These are phyloP conservation scores for Sequoiadendron giganteum DNA, from an alignment of 75 land plant species.

Conservation along the genomic window DNA sequence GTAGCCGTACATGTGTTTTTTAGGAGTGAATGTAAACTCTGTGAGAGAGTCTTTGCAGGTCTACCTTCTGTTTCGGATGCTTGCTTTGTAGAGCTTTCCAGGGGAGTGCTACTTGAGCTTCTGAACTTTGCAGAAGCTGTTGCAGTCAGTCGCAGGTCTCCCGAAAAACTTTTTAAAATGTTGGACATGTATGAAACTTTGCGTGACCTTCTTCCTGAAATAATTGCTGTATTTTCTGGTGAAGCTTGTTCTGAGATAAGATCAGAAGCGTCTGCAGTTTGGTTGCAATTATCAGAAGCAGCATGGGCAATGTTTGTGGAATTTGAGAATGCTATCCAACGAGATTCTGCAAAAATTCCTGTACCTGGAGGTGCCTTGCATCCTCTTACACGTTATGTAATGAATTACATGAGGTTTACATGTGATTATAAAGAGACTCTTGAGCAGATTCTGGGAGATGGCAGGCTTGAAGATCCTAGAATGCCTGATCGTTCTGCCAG, in stretches of 20 bases:
- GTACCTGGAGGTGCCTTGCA: conserved; percentile 79
- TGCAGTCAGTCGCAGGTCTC: conserved; percentile 19
- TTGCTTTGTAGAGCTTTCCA: conserved; percentile 44
- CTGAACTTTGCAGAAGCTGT: conserved; percentile 29
- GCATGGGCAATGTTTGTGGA: conserved; percentile 50
- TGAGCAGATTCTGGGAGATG: conserved; percentile 34
- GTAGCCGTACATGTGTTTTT: conserved; percentile 35
- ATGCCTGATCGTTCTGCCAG: background rate
- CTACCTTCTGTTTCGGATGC: conserved; percentile 11
- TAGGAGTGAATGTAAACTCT: conserved; percentile 52
- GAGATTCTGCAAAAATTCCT: conserved; percentile 43
- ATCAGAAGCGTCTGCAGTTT: conserved; percentile 30
- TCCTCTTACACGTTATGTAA: conserved; percentile 78
- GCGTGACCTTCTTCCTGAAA: conserved; percentile 38
- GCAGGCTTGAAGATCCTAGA: conserved; percentile 11
- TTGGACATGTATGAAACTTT: conserved; percentile 75
- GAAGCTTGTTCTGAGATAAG: conserved; percentile 26
- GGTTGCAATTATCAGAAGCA: conserved; percentile 54
- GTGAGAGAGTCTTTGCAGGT: conserved; percentile 43
- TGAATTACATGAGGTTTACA: conserved; percentile 68
- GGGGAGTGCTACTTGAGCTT: conserved; percentile 19
- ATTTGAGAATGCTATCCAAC: conserved; percentile 60
- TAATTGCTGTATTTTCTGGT: conserved; percentile 24
- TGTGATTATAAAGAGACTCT: conserved; percentile 51
- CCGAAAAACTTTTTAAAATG: conserved; percentile 41